Evolutionary conservation across 2,329 filamentous ascomycete genomes (phyloP).

Genomic region (Monilinia polystroma): DNA sequence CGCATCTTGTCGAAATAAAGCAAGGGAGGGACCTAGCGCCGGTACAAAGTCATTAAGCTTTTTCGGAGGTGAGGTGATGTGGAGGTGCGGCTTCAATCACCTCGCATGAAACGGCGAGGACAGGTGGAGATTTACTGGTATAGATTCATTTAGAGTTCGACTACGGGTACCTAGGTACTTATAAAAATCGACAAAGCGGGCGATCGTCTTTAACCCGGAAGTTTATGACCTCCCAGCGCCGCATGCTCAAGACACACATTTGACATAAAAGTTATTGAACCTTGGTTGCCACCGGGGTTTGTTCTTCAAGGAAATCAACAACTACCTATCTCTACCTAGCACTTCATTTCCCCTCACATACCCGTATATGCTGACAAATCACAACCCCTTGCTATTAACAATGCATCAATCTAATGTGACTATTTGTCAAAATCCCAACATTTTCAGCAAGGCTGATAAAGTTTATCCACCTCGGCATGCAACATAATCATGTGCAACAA

Average conservation of each 20-base stretch:
- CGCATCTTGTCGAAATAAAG: slow-evolving; percentile 8
- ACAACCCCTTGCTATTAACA: background rate
- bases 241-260: background rate
- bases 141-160: background rate
- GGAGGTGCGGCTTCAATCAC: background rate
- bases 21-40: background rate
- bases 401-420: background rate
- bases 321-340: background rate
- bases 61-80: slow-evolving; percentile 2
- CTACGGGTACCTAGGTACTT: background rate
- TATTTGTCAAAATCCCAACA: background rate
- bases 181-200: background rate
- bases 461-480: slow-evolving; percentile 1
- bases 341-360: background rate
- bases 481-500: slow-evolving; percentile 8
- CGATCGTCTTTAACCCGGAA: background rate
- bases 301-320: background rate
- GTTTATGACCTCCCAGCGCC: background rate
- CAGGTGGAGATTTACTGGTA: background rate
- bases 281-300: background rate
- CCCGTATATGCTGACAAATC: background rate
- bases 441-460: slow-evolving; percentile 4
- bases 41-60: slow-evolving; percentile 8
- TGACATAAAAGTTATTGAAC: background rate
- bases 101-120: background rate